Base-by-base conservation (phyloP, 1,139 yeast genomes). In the Kurtzmaniella quercitrusa region DNA sequence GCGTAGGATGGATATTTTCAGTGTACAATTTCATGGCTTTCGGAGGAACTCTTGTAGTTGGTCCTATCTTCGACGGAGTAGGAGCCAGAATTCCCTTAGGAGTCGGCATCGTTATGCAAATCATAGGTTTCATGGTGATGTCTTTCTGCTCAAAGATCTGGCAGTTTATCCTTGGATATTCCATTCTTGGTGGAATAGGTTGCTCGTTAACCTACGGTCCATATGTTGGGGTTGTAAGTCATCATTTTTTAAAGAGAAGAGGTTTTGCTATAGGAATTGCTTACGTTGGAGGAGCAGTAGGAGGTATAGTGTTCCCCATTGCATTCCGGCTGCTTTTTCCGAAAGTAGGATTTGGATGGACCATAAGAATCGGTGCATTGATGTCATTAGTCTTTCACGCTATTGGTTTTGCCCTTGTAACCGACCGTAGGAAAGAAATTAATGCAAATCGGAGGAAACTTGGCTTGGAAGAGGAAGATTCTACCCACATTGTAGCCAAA, bases 1-100 rank as follows among this genome's bases (percentile, higher is more conserved):
- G 61, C 3, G 53, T 65, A 1, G 66, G 63, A 2, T 66, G 70
- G 70, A 63, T 66, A 10, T 66, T 65, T 49, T 62, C 68, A 4
- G 47, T 63, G 21, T 62, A 61, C 47, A 58, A 61, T 37, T 64
- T 64, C 44, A 48, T 60, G 40, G 57, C 58, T 27, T 65, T 65
- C 49, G 67, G 65, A 2, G 50, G 55, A 41, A 50, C 54, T 1
- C 40, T 63, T 12, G 41, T 63, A 6, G 48, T 56, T 40, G 70
- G 69, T 0, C 68, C 59, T 0, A 43, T 62, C 2, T 63, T 59
- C 46, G 62, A 61, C 42, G 50, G 54, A 16, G 40, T 59, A 17
- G 68, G 67, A 2, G 51, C 56, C 41, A 48, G 43, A 29, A 43
- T 47, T 8, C 62, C 64, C 15, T 41, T 61, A 5, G 34, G 46